Evolutionary conservation across 2,329 filamentous ascomycete genomes (phyloP), one percentile per base, ranked within the genome.

Genomic region (Parasarocladium wereldwijsianum): DNA sequence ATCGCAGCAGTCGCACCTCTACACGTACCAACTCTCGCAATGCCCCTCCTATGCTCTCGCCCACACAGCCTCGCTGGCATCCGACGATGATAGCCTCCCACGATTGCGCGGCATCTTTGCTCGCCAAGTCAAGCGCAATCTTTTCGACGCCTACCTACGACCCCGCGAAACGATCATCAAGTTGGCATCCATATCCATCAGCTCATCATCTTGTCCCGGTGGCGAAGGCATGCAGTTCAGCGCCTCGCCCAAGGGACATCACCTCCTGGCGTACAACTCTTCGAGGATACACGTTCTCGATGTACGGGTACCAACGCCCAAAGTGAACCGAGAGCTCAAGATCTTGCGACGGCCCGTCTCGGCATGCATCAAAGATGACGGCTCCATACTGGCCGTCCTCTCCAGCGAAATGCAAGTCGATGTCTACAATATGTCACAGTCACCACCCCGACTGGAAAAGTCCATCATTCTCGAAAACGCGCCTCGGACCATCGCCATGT

Each of bases 161-260:
- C 81, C 82, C 4, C 66, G 55, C 35, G 64, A 69, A 43, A 86
- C 77, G 5, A 60, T 81, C 25, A 68, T 93, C 43, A 86, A 79
- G 46, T 62, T 93, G 30, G 74, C 92, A 9, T 90, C 82, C 21
- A 83, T 77, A 29, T 85, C 80, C 5, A 82, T 82, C 40, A 87
- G 80, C 47, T 86, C 82, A 1, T 84, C 80, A 2, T 83, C 83
- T 14, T 78, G 77, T 37, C 84, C 83, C 2, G 78, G 79, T 19
- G 81, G 82, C 18, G 84, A 93, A 50, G 82, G 82, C 26, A 82
- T 93, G 57, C 79, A 83, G 32, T 93, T 92, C 50, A 74, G 70
- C 37, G 71, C 83, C 35, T 92, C 84, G 3, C 73, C 81, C 5
- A 71, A 67, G 32, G 83, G 82, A 3, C 73, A 77, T 40, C 70